A percentile compares a stretch with the other conserved stretches of the same genome.
phyloP scores from a whole-genome alignment of 23 red algal genomes.

The Gracilaria gracilis region DNA sequence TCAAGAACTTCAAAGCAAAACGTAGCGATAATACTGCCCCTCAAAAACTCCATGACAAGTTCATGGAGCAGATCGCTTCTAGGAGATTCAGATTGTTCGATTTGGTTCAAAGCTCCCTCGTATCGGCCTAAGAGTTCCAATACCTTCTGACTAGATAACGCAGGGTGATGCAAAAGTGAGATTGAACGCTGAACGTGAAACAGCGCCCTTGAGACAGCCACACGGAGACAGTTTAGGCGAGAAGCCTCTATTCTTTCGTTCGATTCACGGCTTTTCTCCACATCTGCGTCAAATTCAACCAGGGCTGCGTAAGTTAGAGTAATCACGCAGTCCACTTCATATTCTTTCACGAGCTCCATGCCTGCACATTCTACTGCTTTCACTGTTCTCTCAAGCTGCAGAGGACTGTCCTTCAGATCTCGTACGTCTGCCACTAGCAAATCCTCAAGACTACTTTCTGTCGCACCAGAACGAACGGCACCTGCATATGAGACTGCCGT shows the following conservation, averaged over 20 bases:
- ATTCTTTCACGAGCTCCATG: conserved; percentile 49
- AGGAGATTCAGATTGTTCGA: conserved; percentile 28
- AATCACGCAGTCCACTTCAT: conserved; percentile 53
- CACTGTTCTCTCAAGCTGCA: conserved; percentile 24
- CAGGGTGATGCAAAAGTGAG: conserved; percentile 56
- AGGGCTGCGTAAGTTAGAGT: conserved; percentile 45
- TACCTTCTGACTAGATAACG: conserved; percentile 19
- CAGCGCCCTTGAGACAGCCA: conserved; percentile 56
- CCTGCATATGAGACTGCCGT: conserved; percentile 30
- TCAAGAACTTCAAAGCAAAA: conserved; percentile 58
- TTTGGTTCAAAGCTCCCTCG: conserved; percentile 9
- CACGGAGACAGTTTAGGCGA: conserved; percentile 47
- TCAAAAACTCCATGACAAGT: conserved; percentile 44
- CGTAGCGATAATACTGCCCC: conserved; percentile 39
- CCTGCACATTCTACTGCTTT: conserved; percentile 38
- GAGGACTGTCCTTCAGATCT: conserved; percentile 31
- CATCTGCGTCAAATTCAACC: background rate
- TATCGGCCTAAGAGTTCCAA: conserved; percentile 41
- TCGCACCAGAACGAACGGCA: conserved; percentile 54
- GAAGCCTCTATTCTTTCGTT: conserved; percentile 6
- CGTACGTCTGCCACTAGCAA: conserved; percentile 7
- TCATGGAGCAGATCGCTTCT: conserved; percentile 34
- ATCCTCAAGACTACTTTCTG: conserved; percentile 33
- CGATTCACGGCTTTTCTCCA: background rate
- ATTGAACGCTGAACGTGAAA: conserved; percentile 63